A percentile compares a stretch with the other conserved stretches of the same genome.
These are phyloP conservation scores for Pyrenophora seminiperda DNA, from an alignment of 2,329 filamentous ascomycete genomes.

Conservation along the genomic window DNA sequence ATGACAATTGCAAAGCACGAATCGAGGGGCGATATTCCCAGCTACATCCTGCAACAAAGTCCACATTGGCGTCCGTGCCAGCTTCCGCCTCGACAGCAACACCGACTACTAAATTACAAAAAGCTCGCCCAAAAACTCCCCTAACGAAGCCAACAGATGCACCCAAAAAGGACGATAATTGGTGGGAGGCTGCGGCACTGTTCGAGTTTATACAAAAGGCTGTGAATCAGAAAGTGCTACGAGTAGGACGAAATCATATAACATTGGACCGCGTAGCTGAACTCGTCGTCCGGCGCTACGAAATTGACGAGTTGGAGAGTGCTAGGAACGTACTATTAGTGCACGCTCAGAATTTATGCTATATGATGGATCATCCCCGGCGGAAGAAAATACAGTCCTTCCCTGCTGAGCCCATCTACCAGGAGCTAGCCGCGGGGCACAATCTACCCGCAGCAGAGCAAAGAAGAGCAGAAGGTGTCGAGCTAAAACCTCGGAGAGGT, in stretches of 20 bases:
- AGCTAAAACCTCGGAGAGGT: conserved; percentile 38
- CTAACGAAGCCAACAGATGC: conserved; percentile 15
- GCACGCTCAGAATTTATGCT: conserved; percentile 45
- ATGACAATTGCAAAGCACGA: conserved; percentile 39
- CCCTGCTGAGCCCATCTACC: conserved; percentile 40
- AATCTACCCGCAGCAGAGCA: conserved; percentile 38
- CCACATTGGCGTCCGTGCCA: conserved; percentile 16
- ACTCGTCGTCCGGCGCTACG: conserved; percentile 44
- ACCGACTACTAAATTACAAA: conserved; percentile 9
- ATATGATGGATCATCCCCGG: conserved; percentile 47
- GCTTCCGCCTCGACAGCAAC: conserved; percentile 4
- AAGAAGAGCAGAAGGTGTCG: conserved; percentile 37
- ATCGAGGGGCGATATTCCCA: conserved; percentile 36
- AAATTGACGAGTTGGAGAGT: conserved; percentile 41
- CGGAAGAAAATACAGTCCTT: conserved; percentile 39
- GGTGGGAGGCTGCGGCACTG: conserved; percentile 46
- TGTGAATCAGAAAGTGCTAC: conserved; percentile 40
- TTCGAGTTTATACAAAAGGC: conserved; percentile 50
- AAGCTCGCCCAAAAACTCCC: conserved; percentile 10
- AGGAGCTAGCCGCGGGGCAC: conserved; percentile 35
- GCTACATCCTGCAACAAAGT: conserved; percentile 13
- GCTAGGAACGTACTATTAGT: conserved; percentile 44
- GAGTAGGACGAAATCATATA: conserved; percentile 37
- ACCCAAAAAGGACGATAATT: conserved; percentile 48
- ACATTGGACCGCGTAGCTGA: conserved; percentile 42